Evolutionary conservation across 2,329 filamentous ascomycete genomes (phyloP), one percentile per base, ranked within the genome.

Genomic region (Aaosphaeria arxii): DNA sequence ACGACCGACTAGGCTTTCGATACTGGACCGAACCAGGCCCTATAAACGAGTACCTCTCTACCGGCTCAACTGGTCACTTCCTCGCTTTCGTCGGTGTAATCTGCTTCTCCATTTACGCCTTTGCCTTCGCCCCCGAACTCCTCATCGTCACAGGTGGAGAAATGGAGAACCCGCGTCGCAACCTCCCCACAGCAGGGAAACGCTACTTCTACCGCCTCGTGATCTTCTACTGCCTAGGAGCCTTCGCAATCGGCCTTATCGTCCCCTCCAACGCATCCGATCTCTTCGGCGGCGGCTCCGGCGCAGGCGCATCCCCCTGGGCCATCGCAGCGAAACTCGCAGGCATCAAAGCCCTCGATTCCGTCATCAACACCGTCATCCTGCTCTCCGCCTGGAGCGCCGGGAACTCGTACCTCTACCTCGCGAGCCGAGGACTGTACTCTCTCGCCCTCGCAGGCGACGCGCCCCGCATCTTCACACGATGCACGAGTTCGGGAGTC

Each of bases 361-460:
- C 82, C 5, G 80, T 91, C 46, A 84, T 91, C 69, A 92, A 92
- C 64, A 87, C 86, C 33, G 77, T 91, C 29, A 85, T 91, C 56
- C 77, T 91, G 55, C 88, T 84, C 0, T 87, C 85, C 0, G 86
- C 85, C 0, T 85, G 82, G 71, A 89, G 86, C 0, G 78, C 86
- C 0, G 83, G 81, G 0, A 90, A 90, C 56, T 83, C 86, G 55
- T 82, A 79, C 59, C 73, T 91, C 45, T 77, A 78, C 58, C 74
- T 75, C 2, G 77, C 17, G 17, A 24, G 17, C 17, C 17, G 17
- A 3, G 17, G 17, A 24, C 17, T 24, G 17, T 24, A 24, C 17
- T 24, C 7, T 79, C 77, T 5, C 74, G 79, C 51, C 76, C 76
- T 47, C 17, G 17, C 17, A 24, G 17, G 17, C 17, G 17, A 24